These are phyloP conservation scores for Gaultheria prostrata DNA, from an alignment of 148 eudicot species.

Conservation along the genomic window DNA sequence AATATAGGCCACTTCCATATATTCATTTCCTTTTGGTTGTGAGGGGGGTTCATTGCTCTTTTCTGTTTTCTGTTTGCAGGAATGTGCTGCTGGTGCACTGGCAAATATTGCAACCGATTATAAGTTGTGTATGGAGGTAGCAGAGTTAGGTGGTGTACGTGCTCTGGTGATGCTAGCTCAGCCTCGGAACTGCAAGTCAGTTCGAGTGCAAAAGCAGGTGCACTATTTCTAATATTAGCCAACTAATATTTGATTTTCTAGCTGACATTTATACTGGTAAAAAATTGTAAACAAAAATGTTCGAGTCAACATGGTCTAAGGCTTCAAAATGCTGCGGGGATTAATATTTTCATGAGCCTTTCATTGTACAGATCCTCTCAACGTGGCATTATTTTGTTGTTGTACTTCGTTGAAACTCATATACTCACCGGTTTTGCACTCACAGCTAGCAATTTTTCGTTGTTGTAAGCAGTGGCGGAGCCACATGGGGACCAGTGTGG, in stretches of 20 bases:
- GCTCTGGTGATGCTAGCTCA: slow-evolving; percentile 89
- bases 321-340: no score
- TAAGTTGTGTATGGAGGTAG: slow-evolving; percentile 91
- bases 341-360: background rate
- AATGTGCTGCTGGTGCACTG: slow-evolving; percentile 96
- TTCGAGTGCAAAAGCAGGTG: slow-evolving; percentile 97
- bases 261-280: background rate
- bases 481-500: no score
- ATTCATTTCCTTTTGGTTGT: background rate
- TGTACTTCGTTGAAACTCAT: background rate
- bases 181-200: slow-evolving; percentile 70
- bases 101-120: slow-evolving; percentile 95
- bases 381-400: slow-evolving; percentile 8
- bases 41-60: background rate
- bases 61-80: slow-evolving; percentile 46
- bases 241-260: background rate
- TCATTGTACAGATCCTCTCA: background rate
- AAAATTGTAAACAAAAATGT: background rate
- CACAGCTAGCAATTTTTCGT: background rate
- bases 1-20: background rate
- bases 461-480: no score
- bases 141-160: slow-evolving; percentile 76
- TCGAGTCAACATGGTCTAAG: background rate
- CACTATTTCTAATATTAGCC: background rate
- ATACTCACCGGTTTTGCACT: background rate